These are phyloP conservation scores for Verticillium klebahnii DNA, from an alignment of 2,329 filamentous ascomycete species.

Conservation along the genomic window DNA sequence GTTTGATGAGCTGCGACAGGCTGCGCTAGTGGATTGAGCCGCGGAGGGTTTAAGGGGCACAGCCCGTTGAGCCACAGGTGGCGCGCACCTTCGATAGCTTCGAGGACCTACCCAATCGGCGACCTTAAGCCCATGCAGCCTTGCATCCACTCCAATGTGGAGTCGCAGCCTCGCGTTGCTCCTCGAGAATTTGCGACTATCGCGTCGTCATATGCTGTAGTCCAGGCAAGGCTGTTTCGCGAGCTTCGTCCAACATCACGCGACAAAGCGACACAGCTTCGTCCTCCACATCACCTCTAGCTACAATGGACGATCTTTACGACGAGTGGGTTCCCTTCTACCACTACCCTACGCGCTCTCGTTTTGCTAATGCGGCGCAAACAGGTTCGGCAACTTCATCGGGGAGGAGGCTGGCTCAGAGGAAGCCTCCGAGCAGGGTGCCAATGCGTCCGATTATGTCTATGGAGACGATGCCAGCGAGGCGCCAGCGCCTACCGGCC, in stretches of 20 bases:
- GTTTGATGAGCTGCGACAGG: neutral
- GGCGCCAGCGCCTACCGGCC: slow-evolving; percentile 59
- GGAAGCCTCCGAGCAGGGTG: slow-evolving; percentile 74
- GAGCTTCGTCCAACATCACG: neutral
- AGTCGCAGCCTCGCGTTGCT: slow-evolving; percentile 8
- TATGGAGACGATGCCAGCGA: slow-evolving; percentile 74
- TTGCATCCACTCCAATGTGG: slow-evolving; percentile 6
- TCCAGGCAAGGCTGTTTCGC: neutral
- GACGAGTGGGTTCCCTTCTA: slow-evolving; percentile 64
- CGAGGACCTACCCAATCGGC: neutral
- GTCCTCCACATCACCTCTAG: slow-evolving; percentile 9
- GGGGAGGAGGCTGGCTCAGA: slow-evolving; percentile 85
- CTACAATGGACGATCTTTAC: slow-evolving; percentile 87
- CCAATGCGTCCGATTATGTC: slow-evolving; percentile 70
- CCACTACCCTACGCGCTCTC: neutral
- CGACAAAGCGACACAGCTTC: neutral
- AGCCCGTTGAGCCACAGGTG: neutral
- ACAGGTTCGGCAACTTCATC: slow-evolving; percentile 95
- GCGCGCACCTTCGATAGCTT: neutral
- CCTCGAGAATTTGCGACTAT: slow-evolving; percentile 12
- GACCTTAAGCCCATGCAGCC: slow-evolving; percentile 1
- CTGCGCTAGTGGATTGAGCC: neutral
- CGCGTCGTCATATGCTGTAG: slow-evolving; percentile 5
- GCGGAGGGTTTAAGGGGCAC: neutral
- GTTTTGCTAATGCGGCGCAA: neutral